Evolutionary conservation across 2,329 filamentous ascomycete species (phyloP).

Genomic region (Ascochyta koolunga): DNA sequence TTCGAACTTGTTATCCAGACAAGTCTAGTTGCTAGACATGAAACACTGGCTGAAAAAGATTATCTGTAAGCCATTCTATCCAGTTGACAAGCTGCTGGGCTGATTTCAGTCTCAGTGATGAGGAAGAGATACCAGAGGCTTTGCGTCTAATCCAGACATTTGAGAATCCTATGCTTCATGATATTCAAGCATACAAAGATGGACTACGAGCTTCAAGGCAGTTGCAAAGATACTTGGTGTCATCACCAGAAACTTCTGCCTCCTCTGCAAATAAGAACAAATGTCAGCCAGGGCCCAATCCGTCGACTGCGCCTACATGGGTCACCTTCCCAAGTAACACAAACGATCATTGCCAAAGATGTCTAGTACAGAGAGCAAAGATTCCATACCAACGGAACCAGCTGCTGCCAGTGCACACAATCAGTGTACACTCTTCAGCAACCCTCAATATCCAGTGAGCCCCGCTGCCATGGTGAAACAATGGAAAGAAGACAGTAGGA

Average conservation of each 20-base stretch:
- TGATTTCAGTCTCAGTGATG: not conserved
- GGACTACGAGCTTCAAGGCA: not conserved
- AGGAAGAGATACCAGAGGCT: not conserved
- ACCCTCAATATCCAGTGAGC: not conserved
- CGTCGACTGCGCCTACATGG: not conserved
- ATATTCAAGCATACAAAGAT: not conserved
- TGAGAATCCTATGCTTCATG: not conserved
- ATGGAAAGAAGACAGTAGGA: not conserved
- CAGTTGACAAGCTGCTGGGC: not conserved
- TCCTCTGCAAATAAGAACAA: not conserved
- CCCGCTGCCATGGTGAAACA: not conserved
- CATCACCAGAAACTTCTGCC: not conserved
- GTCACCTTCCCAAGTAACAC: not conserved
- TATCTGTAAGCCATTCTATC: not conserved
- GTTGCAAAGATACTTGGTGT: not conserved
- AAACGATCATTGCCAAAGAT: not conserved
- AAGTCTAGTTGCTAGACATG: not conserved
- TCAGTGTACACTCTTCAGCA: not conserved
- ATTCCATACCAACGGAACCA: not conserved
- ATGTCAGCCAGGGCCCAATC: not conserved
- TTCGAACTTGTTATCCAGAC: not conserved
- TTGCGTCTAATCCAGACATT: not conserved
- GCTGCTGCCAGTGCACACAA: not conserved
- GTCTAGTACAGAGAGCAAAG: too few relatives aligned
- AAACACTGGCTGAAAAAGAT: not conserved